A percentile compares a stretch with the other conserved stretches of the same genome.
Evolutionary conservation across 768 basidiomycete species (phyloP).

Genomic region (Trametes meyenii): DNA sequence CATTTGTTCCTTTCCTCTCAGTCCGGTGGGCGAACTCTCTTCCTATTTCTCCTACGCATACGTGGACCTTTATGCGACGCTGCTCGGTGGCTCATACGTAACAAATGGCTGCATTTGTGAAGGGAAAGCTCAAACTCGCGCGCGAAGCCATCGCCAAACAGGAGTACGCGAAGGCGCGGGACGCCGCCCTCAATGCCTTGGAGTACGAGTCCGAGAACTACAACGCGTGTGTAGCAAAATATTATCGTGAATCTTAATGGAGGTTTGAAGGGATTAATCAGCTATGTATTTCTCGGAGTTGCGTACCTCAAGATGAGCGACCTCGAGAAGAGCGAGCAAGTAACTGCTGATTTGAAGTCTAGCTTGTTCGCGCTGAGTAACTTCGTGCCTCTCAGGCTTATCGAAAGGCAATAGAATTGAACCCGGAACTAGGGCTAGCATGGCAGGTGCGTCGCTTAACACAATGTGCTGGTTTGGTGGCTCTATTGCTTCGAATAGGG

Average conservation of each 20-base stretch:
- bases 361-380: constrained; percentile 17
- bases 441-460: constrained; percentile 66
- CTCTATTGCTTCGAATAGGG: constrained; percentile 49
- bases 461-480: neutral
- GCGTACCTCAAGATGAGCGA: constrained; percentile 77
- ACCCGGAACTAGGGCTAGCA: constrained; percentile 72
- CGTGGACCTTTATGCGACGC: no score
- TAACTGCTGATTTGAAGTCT: constrained; percentile 43
- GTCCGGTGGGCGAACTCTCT: no score
- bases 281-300: constrained; percentile 84
- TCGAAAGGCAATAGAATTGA: constrained; percentile 70
- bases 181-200: constrained; percentile 65
- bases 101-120: constrained; percentile 48
- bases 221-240: constrained; percentile 65
- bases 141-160: constrained; percentile 77
- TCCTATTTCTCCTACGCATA: no score
- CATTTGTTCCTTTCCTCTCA: no score
- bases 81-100: neutral
- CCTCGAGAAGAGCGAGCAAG: constrained; percentile 80
- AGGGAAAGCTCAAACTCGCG: constrained; percentile 76
- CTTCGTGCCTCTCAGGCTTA: constrained; percentile 59
- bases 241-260: neutral
- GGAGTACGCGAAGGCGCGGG: constrained; percentile 68
- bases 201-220: constrained; percentile 84
- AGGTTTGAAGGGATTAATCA: constrained; percentile 33